Evolutionary conservation across 2,329 filamentous ascomycete genomes (phyloP), one percentile per base, ranked within the genome.

Genomic region (Trichoderma semiorbis): DNA sequence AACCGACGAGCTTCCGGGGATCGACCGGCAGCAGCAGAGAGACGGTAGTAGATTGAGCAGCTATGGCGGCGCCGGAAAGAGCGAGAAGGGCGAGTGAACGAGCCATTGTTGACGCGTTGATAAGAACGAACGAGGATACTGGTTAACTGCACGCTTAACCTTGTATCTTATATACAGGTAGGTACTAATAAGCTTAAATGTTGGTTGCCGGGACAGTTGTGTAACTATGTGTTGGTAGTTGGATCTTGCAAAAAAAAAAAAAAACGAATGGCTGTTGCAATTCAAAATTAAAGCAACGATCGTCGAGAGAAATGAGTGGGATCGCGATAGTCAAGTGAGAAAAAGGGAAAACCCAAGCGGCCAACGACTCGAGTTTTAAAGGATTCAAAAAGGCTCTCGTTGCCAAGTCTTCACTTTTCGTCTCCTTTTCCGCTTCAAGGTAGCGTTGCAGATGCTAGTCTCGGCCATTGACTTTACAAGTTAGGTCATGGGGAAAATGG

Each of bases 11-110:
- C 11, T 65, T 57, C 26, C 76, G 72, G 14, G 73, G 5, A 61
- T 78, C 76, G 61, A 73, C 50, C 26, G 77, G 77, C 58, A 80
- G 72, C 30, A 81, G 70, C 61, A 82, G 71, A 53, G 72, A 72
- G 65, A 80, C 74, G 7, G 73, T 67, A 39, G 76, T 77, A 58
- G 77, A 77, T 50, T 77, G 77, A 43, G 76, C 77, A 60, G 79
- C 75, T 34, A 78, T 75, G 63, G 75, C 65, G 30, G 66, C 74
- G 71, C 75, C 71, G n/a, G 73, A 70, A 36, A 76, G 60, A 62
- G 75, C 75, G 70, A 80, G 72, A 36, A 79, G 72, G 65, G 75
- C 74, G 64, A 78, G 71, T 55, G 75, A 75, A 65, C 76, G 77
- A 63, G 47, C 53, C 72, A 73, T 72, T 32, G 34, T 32, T 58